Conservation (phyloP, 768 basidiomycete species). For the Tylopilus vinaceipallidus region DNA sequence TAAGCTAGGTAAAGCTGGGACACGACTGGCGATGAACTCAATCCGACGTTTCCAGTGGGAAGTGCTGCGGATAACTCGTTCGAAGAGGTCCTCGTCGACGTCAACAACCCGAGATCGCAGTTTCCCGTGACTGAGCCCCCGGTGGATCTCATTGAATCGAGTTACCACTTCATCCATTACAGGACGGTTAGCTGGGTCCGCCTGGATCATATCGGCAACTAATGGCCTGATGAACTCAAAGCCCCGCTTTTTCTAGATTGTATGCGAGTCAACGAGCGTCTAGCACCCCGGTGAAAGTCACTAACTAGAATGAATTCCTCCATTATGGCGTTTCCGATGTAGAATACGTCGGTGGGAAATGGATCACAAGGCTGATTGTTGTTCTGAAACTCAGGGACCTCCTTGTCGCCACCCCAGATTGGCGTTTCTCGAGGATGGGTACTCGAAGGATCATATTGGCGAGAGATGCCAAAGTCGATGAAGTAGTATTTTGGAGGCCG, state of each 20-base stretch:
- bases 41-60: conserved; percentile 28
- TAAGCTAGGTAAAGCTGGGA: conserved; percentile 15
- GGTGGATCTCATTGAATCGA: conserved; percentile 14
- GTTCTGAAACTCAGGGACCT: conserved; percentile 15
- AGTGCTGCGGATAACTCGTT: conserved; percentile 5
- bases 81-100: conserved; percentile 13
- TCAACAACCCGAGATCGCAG: conserved; percentile 31
- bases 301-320: too few species aligned
- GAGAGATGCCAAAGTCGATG: too few species aligned
- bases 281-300: conserved; percentile 28
- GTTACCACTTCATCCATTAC: conserved; percentile 19
- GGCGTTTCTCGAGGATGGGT: conserved; percentile 26
- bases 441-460: conserved; percentile 25
- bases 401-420: conserved; percentile 40
- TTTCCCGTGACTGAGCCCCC: conserved; percentile 7
- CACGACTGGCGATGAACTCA: neutral
- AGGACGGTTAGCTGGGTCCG: conserved; percentile 21
- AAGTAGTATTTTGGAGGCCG: too few species aligned
- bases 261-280: neutral
- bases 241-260: conserved; percentile 3
- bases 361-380: too few species aligned
- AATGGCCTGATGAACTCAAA: conserved; percentile 26
- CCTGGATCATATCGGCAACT: conserved; percentile 20
- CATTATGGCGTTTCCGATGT: too few species aligned
- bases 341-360: too few species aligned